Evolutionary conservation across 108 stramenopile species (phyloP).

Genomic region (Nitzschia sp.): DNA sequence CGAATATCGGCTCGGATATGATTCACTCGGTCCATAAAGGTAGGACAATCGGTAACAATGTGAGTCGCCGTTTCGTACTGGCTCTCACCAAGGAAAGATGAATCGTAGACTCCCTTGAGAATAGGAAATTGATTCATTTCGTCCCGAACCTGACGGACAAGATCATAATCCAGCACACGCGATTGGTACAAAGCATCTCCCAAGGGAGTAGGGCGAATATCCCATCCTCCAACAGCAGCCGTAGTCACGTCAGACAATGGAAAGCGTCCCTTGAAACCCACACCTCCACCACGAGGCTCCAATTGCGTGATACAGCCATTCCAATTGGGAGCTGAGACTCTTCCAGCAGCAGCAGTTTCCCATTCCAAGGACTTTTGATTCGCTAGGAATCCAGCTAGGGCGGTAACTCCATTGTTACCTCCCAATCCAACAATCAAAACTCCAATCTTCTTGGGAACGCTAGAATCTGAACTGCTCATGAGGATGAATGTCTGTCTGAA

Average conservation of each 20-base stretch:
- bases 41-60: conserved; percentile 44
- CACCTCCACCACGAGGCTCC: conserved; percentile 47
- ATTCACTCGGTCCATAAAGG: conserved; percentile 49
- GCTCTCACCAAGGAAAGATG: conserved; percentile 66
- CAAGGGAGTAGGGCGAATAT: conserved; percentile 61
- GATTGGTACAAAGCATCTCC: conserved; percentile 76
- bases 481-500: too few species aligned
- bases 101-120: conserved; percentile 72
- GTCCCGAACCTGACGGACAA: conserved; percentile 73
- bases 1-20: conserved; percentile 77
- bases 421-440: conserved; percentile 80
- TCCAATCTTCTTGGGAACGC: conserved; percentile 40
- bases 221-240: conserved; percentile 61
- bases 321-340: conserved; percentile 63
- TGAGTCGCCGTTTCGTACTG: conserved; percentile 59
- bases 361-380: conserved; percentile 55
- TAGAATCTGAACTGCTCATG: neutral
- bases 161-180: conserved; percentile 76
- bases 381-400: conserved; percentile 71
- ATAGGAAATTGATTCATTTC: conserved; percentile 58
- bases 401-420: conserved; percentile 81
- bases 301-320: conserved; percentile 83
- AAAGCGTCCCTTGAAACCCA: conserved; percentile 50
- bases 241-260: conserved; percentile 43
- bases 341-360: conserved; percentile 45